phyloP scores from a whole-genome alignment of 2,329 filamentous ascomycete genomes.

The Cercospora sp. region DNA sequence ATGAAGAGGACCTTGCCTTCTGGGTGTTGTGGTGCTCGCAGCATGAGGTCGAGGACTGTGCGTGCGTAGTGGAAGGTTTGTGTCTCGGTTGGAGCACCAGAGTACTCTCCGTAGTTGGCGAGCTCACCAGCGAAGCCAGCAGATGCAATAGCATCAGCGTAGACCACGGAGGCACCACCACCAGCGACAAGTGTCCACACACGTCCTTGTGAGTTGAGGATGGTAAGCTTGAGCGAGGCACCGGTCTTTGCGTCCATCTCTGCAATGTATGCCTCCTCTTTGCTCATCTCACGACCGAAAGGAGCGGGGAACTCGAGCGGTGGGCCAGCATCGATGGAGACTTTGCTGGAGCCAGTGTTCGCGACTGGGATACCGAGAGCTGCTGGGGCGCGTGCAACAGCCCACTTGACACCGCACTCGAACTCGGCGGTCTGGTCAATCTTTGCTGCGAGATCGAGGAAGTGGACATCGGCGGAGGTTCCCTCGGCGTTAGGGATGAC shows the following conservation, averaged over 20 bases:
- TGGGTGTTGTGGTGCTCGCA: constrained; percentile 78
- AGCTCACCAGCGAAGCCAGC: constrained; percentile 93
- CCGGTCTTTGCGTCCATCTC: constrained; percentile 99
- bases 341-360: constrained; percentile 63
- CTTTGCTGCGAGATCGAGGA: constrained; percentile 98
- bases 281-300: constrained; percentile 96
- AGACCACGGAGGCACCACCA: constrained; percentile 99
- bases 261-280: constrained; percentile 98
- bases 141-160: constrained; percentile 97
- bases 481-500: constrained; percentile 92
- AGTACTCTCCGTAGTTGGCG: constrained; percentile 99
- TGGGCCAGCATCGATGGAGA: constrained; percentile 92
- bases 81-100: constrained; percentile 95
- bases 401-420: constrained; percentile 99
- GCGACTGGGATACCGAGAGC: constrained; percentile 79
- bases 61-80: constrained; percentile 99
- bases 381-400: constrained; percentile 85
- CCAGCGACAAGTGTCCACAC: constrained; percentile 98
- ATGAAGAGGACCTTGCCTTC: constrained; percentile 99
- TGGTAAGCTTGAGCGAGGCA: constrained; percentile 96
- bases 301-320: constrained; percentile 99
- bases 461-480: constrained; percentile 93
- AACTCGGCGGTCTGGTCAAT: constrained; percentile 99
- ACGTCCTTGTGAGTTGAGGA: constrained; percentile 86
- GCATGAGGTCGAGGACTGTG: constrained; percentile 95